Evolutionary conservation across 305 asterid species (phyloP).

Genomic region (Fraxinus paxiana): DNA sequence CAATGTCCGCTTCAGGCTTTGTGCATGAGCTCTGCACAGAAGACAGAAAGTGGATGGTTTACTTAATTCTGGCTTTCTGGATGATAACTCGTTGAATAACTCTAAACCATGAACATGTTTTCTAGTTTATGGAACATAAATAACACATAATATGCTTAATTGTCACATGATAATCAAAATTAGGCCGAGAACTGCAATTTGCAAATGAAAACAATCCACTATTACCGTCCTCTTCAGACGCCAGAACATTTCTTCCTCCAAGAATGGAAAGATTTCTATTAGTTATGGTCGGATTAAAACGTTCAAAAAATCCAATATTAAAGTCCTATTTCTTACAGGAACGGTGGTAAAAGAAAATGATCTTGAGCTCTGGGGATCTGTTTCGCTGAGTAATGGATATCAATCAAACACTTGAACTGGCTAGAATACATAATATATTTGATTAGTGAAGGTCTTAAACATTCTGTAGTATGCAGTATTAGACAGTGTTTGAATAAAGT

Average conservation of each 20-base stretch:
- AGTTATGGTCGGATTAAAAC: background rate
- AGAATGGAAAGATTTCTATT: background rate
- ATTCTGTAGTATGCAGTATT: background rate
- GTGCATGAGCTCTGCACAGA: constrained; percentile 74
- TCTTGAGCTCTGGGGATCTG: background rate
- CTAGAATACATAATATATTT: background rate
- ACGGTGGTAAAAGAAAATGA: background rate
- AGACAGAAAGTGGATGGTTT: background rate
- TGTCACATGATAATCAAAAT: background rate
- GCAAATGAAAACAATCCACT: background rate
- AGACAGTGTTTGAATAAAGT: background rate
- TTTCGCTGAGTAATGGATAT: background rate
- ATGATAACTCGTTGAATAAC: background rate
- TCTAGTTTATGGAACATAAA: background rate
- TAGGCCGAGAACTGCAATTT: background rate
- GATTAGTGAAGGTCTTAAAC: background rate
- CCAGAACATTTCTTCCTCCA: background rate
- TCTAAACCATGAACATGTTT: background rate
- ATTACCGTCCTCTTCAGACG: background rate
- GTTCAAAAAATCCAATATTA: background rate
- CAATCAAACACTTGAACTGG: background rate
- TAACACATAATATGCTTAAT: background rate
- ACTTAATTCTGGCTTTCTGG: background rate
- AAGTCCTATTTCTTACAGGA: background rate
- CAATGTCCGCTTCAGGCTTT: constrained; percentile 58